Base-by-base conservation (phyloP, 164 flowering plant species). In the Brasenia schreberi region DNA sequence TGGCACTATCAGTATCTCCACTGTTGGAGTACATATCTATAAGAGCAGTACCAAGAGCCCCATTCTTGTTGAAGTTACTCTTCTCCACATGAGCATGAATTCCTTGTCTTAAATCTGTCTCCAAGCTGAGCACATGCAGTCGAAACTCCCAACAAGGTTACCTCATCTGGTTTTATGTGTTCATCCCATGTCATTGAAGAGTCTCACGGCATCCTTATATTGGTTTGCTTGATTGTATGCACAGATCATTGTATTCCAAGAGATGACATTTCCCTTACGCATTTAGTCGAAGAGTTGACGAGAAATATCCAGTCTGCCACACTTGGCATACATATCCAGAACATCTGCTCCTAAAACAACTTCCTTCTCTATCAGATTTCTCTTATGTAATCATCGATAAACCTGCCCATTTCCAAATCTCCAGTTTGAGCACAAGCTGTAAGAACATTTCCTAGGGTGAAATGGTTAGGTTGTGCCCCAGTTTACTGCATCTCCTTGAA, bases 11-110 rank as follows among this genome's bases (percentile, higher is more conserved):
- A 18, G 63, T 68, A 61, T 77, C 76, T 27, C 79, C 79, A n/a
- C 61, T 60, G 65, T 77, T 77, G 4, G 72, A 73, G 68, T 77
- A 73, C 76, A 73, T 77, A 59, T 77, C 72, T 53, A 77, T 61
- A 7, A 77, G 68, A 18, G 76, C 42, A 45, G 79, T 77, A 17
- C 60, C 64, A 18, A 71, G 18, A 6, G 66, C 68, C 23, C 73
- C 61, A 53, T 66, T 67, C 19, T 65, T 64, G 19, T 53, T 19
- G 17, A 27, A 18, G 62, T 64, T 66, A 60, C 53, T 70, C 65
- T 77, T 77, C 62, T 63, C 72, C 1, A 66, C 39, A 63, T 66
- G 66, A 53, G 64, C 72, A 61, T 77, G 79, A 66, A 73, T 65
- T 59, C 58, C 72, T 77, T 73, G 76, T 18, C 76, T 72, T 12